Conservation (phyloP, 2,329 filamentous ascomycete species). For the Neonectria ditissima region DNA sequence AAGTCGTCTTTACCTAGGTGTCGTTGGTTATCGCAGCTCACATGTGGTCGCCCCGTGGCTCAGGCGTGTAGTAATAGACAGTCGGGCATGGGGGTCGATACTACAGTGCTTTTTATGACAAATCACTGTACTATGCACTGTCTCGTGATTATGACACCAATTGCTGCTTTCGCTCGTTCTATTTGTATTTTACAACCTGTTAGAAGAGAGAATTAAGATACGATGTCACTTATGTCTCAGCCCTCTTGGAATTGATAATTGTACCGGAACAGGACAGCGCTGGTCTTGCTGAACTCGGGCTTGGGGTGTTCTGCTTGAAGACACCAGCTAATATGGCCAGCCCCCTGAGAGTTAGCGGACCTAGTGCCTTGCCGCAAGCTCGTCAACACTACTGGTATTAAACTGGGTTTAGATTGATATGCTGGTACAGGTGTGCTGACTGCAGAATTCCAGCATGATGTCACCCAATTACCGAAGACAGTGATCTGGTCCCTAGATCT, state of each 20-base stretch:
- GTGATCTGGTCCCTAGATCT: background rate
- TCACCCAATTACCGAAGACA: background rate
- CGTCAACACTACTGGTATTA: background rate
- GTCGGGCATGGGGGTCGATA: background rate
- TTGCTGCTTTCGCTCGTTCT: background rate
- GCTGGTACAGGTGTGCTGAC: slow-evolving; percentile 1
- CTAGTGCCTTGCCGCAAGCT: background rate
- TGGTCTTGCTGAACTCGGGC: no score
- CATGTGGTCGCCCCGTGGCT: background rate
- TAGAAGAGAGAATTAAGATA: background rate
- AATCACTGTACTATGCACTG: background rate
- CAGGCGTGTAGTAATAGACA: background rate
- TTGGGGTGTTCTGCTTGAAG: no score
- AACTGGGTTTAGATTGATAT: no score
- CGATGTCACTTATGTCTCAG: background rate
- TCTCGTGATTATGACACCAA: background rate
- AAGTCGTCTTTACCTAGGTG: background rate
- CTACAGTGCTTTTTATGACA: background rate
- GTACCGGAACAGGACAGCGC: background rate
- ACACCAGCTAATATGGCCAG: no score
- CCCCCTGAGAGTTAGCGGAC: background rate
- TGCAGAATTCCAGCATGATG: background rate
- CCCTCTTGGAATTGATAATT: no score
- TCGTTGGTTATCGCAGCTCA: background rate
- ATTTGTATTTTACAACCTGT: background rate